These are phyloP conservation scores for Cyclospora cayetanensis DNA, from an alignment of 169 alveolate species.

Conservation along the genomic window DNA sequence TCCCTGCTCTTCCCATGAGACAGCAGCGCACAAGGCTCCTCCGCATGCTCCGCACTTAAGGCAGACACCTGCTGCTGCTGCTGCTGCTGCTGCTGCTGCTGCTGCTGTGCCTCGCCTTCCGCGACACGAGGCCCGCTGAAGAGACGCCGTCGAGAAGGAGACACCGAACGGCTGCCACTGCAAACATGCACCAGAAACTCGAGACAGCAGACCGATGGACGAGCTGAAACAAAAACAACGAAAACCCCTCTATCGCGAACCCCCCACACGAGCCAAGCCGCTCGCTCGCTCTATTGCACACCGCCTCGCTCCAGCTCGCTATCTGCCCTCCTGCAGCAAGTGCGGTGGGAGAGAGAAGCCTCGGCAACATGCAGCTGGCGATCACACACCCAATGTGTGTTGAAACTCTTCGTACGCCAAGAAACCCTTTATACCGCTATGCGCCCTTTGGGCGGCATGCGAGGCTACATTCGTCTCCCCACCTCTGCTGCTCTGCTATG, in stretches of 20 bases:
- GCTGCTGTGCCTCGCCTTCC: background rate
- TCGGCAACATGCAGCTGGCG: too few species aligned
- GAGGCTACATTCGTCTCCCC: too few species aligned
- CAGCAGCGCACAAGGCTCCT: background rate
- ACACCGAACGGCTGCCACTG: background rate
- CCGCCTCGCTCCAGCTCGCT: too few species aligned
- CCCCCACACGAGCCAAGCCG: too few species aligned
- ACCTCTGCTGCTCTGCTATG: background rate
- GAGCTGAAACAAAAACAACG: background rate
- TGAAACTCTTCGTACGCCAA: too few species aligned
- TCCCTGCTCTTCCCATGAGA: background rate
- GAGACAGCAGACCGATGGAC: background rate
- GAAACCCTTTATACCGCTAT: too few species aligned
- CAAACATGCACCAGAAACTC: background rate
- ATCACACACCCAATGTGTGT: too few species aligned
- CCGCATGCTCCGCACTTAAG: background rate
- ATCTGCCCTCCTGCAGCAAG: too few species aligned
- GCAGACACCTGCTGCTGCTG: constrained; percentile 21
- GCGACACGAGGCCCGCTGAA: background rate
- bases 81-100: background rate
- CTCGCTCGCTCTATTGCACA: too few species aligned
- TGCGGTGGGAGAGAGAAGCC: too few species aligned
- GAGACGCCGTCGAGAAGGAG: background rate
- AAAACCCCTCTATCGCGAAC: too few species aligned
- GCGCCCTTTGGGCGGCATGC: too few species aligned